phyloP scores from a whole-genome alignment of 2,329 filamentous ascomycete genomes.

The Trichoderma cornu-damae region DNA sequence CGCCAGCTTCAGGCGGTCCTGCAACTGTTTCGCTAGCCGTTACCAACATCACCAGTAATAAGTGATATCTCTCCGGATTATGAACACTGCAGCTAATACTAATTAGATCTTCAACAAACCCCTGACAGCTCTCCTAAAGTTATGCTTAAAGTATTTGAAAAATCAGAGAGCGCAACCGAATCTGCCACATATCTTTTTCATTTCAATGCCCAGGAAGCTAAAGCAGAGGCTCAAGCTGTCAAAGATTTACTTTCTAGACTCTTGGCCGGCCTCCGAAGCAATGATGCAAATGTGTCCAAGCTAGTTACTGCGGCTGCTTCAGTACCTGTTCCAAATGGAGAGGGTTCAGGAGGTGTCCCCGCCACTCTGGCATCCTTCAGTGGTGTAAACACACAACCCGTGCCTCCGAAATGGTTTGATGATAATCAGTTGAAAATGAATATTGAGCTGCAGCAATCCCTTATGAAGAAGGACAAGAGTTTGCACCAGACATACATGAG shows the following conservation, averaged over 20 bases:
- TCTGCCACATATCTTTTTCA: slow-evolving; percentile 76
- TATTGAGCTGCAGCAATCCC: slow-evolving; percentile 76
- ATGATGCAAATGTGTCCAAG: slow-evolving; percentile 48
- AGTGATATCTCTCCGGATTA: neutral
- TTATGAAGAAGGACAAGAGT: slow-evolving; percentile 72
- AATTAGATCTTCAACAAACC: slow-evolving; percentile 84
- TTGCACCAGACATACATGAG: slow-evolving; percentile 85
- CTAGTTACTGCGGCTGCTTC: slow-evolving; percentile 28
- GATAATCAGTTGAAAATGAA: slow-evolving; percentile 73
- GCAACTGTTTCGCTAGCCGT: slow-evolving; percentile 66
- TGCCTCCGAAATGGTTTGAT: slow-evolving; percentile 65
- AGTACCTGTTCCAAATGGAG: slow-evolving; percentile 28
- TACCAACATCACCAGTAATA: slow-evolving; percentile 71
- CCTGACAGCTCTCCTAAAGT: slow-evolving; percentile 83
- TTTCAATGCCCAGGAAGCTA: slow-evolving; percentile 76
- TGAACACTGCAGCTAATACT: neutral
- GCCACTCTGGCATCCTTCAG: slow-evolving; percentile 74
- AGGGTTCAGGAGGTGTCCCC: slow-evolving; percentile 44
- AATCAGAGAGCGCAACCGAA: slow-evolving; percentile 53
- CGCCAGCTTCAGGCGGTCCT: slow-evolving; percentile 59
- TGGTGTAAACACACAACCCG: slow-evolving; percentile 52
- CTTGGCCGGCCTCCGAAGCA: slow-evolving; percentile 63
- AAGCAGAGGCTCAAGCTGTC: slow-evolving; percentile 77
- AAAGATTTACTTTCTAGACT: slow-evolving; percentile 75
- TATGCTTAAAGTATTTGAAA: slow-evolving; percentile 87